Conservation (phyloP, 495 filamentous ascomycete species). For the Xylaria palmicola region DNA sequence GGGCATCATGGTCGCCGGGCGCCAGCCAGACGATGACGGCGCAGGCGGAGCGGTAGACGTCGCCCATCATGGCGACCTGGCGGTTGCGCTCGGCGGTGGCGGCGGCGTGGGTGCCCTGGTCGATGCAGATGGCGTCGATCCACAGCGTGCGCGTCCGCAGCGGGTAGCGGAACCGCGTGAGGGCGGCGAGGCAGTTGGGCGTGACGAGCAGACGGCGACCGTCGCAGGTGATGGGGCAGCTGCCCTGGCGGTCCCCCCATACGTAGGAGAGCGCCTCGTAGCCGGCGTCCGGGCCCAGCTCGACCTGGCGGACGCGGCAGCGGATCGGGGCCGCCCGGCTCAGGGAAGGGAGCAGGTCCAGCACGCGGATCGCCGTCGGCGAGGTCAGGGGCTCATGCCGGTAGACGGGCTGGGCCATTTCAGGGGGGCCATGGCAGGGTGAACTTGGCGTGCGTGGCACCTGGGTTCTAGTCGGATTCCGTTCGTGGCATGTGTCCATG, state of each 20-base stretch:
- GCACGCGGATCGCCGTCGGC: not conserved
- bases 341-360: not conserved
- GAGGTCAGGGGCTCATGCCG: not conserved
- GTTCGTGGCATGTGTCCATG: too few species aligned
- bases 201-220: not conserved
- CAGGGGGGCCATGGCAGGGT: too few species aligned
- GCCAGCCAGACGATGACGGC: conserved; percentile 32
- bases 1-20: not conserved
- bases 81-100: conserved; percentile 18
- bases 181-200: not conserved
- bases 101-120: conserved; percentile 22
- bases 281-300: not conserved
- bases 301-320: not conserved
- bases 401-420: not conserved
- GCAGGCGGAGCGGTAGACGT: conserved; percentile 30
- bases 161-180: not conserved
- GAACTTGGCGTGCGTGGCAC: too few species aligned
- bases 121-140: conserved; percentile 36
- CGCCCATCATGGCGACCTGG: conserved; percentile 32
- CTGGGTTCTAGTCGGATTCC: too few species aligned
- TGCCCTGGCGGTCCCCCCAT: not conserved
- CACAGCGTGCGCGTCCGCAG: conserved; percentile 17
- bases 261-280: conserved; percentile 18
- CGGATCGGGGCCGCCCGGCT: not conserved
- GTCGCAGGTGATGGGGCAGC: not conserved